Evolutionary conservation across 2,329 filamentous ascomycete genomes (phyloP), one percentile per base, ranked within the genome.

Genomic region (Exophiala xenobiotica): DNA sequence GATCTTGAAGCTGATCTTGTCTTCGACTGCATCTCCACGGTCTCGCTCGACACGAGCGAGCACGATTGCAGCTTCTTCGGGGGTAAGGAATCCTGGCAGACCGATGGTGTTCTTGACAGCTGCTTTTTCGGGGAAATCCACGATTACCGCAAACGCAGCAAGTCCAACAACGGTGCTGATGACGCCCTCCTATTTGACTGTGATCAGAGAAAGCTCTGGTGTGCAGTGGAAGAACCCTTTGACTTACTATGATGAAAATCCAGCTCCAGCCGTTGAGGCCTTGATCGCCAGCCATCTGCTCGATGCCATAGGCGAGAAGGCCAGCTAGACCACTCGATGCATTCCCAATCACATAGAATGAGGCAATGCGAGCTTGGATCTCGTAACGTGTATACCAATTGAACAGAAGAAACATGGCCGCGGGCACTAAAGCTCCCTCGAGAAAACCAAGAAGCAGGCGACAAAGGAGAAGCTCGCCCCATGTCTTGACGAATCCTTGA

Each of bases 221-320:
- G n/a, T n/a, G n/a, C n/a, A n/a, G n/a, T n/a, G n/a, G n/a, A n/a
- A n/a, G n/a, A n/a, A n/a, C n/a, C n/a, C n/a, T n/a, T n/a, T n/a
- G n/a, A 27, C 26, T 6, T 6, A 27, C 26, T 39, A 65, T 52
- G 29, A 61, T 62, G 38, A 64, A 61, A 35, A 62, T 63, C 58
- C 60, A 59, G 50, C 12, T 33, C 69, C 69, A 74, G 3, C 70
- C 70, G 11, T 59, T 63, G n/a, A 71, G 45, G 3, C 62, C 63
- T n/a, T 56, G 45, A 2, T 46, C 53, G 4, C 64, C 65, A 2
- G 63, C 50, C 40, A 67, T 50, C 24, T 63, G 53, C 23, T 63
- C 65, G 33, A 74, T 65, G 0, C 65, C 67, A 16, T 67, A 71
- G 0, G 67, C 70, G 23, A 71, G 65, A n/a, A 74, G 69, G 4